phyloP scores from a whole-genome alignment of 768 basidiomycete genomes.

The Strobilomyces dryophilus region DNA sequence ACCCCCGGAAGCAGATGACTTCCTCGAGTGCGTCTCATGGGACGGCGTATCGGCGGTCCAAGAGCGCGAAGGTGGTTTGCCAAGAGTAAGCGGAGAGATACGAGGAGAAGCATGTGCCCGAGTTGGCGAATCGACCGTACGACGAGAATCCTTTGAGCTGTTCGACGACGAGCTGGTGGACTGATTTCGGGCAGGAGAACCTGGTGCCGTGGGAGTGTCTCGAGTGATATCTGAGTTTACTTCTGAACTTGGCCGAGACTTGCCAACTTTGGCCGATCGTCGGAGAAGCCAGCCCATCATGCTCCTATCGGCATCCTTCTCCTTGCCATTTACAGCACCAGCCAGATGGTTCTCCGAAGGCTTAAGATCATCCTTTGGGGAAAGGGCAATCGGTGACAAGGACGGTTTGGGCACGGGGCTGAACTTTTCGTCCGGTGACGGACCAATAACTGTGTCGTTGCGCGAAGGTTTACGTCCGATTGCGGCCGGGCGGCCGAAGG shows the following conservation, averaged over 20 bases:
- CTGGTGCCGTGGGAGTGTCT: slow-evolving; percentile 5
- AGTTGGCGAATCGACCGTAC: slow-evolving; percentile 15
- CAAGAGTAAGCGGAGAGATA: slow-evolving; percentile 10
- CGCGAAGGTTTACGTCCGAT: slow-evolving; percentile 14
- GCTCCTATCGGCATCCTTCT: slow-evolving; percentile 42
- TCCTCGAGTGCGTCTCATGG: slow-evolving; percentile 19
- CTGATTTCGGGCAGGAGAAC: slow-evolving; percentile 21
- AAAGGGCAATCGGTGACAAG: slow-evolving; percentile 12
- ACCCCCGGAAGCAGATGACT: slow-evolving; percentile 18
- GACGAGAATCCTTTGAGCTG: slow-evolving; percentile 27
- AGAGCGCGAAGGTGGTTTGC: slow-evolving; percentile 9
- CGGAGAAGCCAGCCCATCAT: slow-evolving; percentile 30
- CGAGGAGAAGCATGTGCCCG: slow-evolving; percentile 4
- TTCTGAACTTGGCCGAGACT: slow-evolving; percentile 23
- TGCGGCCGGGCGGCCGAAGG: slow-evolving; percentile 12
- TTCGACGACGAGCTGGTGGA: slow-evolving; percentile 19
- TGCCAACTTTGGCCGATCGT: slow-evolving; percentile 20
- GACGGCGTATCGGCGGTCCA: slow-evolving; percentile 1
- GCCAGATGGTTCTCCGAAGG: slow-evolving; percentile 29
- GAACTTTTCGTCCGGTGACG: slow-evolving; percentile 26
- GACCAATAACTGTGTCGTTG: slow-evolving; percentile 18
- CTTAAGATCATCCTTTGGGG: slow-evolving; percentile 19
- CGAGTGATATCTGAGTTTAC: slow-evolving; percentile 12
- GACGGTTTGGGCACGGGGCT: slow-evolving; percentile 5
- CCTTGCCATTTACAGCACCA: slow-evolving; percentile 26